phyloP scores from a whole-genome alignment of 306 rosid genomes.

The Purshia tridentata region DNA sequence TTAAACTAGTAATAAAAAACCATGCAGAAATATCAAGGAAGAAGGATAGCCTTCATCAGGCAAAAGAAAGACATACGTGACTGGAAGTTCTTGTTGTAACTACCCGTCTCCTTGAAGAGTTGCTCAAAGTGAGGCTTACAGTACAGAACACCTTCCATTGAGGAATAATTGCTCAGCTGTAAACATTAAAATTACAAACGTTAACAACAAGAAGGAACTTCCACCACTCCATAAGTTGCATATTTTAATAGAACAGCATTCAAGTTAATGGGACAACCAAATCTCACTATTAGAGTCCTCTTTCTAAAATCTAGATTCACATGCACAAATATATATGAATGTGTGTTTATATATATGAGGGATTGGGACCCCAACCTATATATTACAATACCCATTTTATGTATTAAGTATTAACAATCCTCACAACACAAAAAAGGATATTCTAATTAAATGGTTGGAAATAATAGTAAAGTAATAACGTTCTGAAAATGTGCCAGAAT shows the following conservation, averaged over 20 bases:
- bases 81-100: slow-evolving; percentile 79
- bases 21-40: slow-evolving; percentile 8
- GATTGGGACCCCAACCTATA: not conserved
- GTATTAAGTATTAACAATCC: not conserved
- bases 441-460: not conserved
- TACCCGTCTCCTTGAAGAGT: slow-evolving; percentile 89
- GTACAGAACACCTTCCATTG: slow-evolving; percentile 94
- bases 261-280: slow-evolving; percentile 3
- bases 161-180: slow-evolving; percentile 92
- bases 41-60: slow-evolving; percentile 16
- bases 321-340: not conserved
- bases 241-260: not conserved
- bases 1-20: slow-evolving; percentile 30
- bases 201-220: slow-evolving; percentile 11
- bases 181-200: slow-evolving; percentile 26
- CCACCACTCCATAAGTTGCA: slow-evolving; percentile 15
- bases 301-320: not conserved
- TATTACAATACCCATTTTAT: not conserved
- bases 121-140: slow-evolving; percentile 96
- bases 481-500: not conserved
- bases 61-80: slow-evolving; percentile 56
- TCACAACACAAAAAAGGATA: not conserved
- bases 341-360: not conserved
- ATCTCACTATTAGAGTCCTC: not conserved
- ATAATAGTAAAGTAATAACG: not conserved